phyloP scores from a whole-genome alignment of 2,329 filamentous ascomycete genomes.

The Neocucurbitaria cava region DNA sequence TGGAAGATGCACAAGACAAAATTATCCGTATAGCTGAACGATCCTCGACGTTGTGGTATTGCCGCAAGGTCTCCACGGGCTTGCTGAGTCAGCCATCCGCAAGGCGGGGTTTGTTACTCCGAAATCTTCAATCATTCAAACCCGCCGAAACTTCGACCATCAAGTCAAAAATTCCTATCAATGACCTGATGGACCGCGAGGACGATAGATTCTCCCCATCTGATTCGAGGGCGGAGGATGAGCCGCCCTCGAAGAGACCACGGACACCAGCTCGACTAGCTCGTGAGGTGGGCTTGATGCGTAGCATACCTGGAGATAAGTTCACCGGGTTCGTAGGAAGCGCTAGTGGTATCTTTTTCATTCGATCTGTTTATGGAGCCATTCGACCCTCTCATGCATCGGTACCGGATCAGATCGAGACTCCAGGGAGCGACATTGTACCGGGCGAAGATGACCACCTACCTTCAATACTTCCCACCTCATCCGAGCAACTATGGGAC shows the following conservation, averaged over 20 bases:
- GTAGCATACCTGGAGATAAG: conserved; percentile 55
- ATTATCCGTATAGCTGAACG: no score
- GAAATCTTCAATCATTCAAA: not conserved
- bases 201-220: conserved; percentile 5
- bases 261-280: conserved; percentile 23
- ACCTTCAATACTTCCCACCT: conserved; percentile 28
- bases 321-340: conserved; percentile 64
- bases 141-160: not conserved
- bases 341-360: conserved; percentile 66
- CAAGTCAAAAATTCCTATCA: not conserved
- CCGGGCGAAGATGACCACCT: conserved; percentile 65
- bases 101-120: conserved; percentile 20
- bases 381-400: conserved; percentile 45
- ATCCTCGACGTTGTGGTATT: no score
- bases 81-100: conserved; percentile 4
- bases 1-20: not conserved
- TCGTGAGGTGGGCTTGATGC: conserved; percentile 60
- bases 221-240: not conserved
- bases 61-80: not conserved
- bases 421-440: conserved; percentile 53
- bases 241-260: conserved; percentile 19
- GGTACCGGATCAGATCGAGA: conserved; percentile 20
- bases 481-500: conserved; percentile 32
- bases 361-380: conserved; percentile 61
- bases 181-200: conserved; percentile 11